Conservation (phyloP, 306 rosid species). For the Amphicarpaea edgeworthii region DNA sequence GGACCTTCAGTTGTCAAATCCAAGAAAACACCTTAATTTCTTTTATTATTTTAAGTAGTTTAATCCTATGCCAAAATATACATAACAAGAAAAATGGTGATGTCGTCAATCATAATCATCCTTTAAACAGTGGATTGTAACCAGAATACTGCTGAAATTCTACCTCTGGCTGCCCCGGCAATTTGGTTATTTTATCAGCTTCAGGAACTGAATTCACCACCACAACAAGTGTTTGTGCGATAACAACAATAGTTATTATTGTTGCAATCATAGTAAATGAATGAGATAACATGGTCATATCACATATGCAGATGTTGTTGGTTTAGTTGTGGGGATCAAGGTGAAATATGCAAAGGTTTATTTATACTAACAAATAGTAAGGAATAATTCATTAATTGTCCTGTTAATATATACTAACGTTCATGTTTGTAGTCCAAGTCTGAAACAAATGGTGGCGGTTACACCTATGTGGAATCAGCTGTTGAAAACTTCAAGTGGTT, state of each 20-base stretch:
- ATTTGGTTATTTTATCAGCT: constrained; percentile 42
- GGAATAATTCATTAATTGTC: not conserved
- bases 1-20: constrained; percentile 58
- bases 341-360: not conserved
- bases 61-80: not conserved
- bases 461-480: not conserved
- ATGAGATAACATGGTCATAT: constrained; percentile 42
- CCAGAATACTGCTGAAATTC: constrained; percentile 54
- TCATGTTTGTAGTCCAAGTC: not conserved
- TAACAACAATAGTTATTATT: constrained; percentile 24
- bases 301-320: not conserved
- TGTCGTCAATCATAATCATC: too few species aligned
- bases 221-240: not conserved
- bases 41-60: not conserved
- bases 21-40: constrained; percentile 1
- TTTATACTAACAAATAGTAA: not conserved
- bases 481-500: not conserved
- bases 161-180: constrained; percentile 51
- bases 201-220: constrained; percentile 22
- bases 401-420: not conserved
- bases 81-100: too few species aligned
- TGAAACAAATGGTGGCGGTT: not conserved
- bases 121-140: too few species aligned
- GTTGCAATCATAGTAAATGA: constrained; percentile 50
- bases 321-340: not conserved